phyloP scores from a whole-genome alignment of 129 eudicot genomes.

The Cynara cardunculus region DNA sequence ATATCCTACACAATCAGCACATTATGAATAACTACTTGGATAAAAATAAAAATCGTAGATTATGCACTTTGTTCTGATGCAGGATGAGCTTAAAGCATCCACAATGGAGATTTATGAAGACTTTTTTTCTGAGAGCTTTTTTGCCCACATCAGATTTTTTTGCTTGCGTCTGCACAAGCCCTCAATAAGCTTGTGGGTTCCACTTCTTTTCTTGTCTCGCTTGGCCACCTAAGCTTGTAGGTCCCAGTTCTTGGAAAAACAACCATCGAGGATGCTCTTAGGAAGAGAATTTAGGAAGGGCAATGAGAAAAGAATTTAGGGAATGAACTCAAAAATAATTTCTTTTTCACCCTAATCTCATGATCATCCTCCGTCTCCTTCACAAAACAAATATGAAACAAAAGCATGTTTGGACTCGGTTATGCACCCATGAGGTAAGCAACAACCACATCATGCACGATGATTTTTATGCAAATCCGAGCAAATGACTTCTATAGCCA shows the following conservation, averaged over 20 bases:
- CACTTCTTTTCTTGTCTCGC: not conserved
- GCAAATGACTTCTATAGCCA: not conserved
- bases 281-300: no score
- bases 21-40: not conserved
- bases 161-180: not conserved
- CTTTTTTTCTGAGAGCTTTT: not conserved
- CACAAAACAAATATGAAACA: not conserved
- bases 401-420: not conserved
- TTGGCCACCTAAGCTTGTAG: no score
- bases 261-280: no score
- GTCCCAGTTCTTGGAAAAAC: no score
- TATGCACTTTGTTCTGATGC: not conserved
- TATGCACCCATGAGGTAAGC: not conserved
- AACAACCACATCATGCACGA: not conserved
- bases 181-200: not conserved
- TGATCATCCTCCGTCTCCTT: not conserved
- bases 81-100: not conserved
- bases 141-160: not conserved
- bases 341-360: not conserved
- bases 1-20: constrained; percentile 48
- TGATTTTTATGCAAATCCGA: not conserved
- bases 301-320: not conserved
- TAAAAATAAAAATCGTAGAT: not conserved
- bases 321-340: not conserved
- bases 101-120: not conserved